Evolutionary conservation across 2,329 filamentous ascomycete species (phyloP).

Genomic region (Fusarium brachygibbosum): DNA sequence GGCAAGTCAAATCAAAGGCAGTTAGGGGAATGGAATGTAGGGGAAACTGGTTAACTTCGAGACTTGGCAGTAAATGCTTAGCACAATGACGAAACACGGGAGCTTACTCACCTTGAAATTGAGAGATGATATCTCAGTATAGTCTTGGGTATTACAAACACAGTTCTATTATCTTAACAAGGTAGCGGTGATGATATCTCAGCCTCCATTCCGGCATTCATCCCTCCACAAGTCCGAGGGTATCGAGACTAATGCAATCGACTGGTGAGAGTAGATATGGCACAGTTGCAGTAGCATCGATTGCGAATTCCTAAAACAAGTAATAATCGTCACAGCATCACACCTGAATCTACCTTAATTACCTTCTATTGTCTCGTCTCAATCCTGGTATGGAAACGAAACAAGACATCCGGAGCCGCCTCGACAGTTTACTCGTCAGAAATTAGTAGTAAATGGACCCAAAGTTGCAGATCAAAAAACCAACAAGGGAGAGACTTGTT

Average conservation of each 20-base stretch:
- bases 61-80: not conserved
- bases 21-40: not conserved
- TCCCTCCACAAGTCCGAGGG: not conserved
- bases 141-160: not conserved
- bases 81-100: not conserved
- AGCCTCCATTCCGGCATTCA: not conserved
- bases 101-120: not conserved
- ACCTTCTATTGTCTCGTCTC: no score
- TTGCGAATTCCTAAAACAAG: not conserved
- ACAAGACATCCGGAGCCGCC: not conserved
- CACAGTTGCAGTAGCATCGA: constrained; percentile 4
- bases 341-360: not conserved
- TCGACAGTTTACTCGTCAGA: not conserved
- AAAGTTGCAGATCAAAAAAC: constrained; percentile 5
- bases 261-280: not conserved
- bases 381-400: not conserved
- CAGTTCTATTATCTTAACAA: no score
- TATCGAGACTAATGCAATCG: not conserved
- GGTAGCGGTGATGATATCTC: not conserved
- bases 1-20: not conserved
- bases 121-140: not conserved
- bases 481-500: not conserved
- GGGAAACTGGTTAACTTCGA: not conserved
- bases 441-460: constrained; percentile 1
- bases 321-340: not conserved